These are phyloP conservation scores for Schizophyllum amplum DNA, from an alignment of 1,284 basidiomycete genomes.

Conservation along the genomic window DNA sequence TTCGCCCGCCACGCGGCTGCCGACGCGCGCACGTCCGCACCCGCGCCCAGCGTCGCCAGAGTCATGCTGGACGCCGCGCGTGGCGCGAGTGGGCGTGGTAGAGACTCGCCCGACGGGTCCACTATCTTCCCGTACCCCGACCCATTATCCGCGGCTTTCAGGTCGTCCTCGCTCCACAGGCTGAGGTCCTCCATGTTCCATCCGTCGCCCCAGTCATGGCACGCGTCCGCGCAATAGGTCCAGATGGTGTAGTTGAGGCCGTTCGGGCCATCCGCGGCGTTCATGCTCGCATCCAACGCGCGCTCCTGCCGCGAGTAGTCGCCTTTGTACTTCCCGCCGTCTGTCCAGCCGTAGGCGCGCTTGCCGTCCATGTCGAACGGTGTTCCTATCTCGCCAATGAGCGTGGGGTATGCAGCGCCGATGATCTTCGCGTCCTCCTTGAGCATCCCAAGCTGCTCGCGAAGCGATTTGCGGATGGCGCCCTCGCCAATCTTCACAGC, in stretches of 20 bases:
- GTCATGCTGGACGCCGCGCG: slow-evolving; percentile 24
- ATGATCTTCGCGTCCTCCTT: slow-evolving; percentile 66
- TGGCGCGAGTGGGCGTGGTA: too few species aligned
- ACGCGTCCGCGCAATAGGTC: slow-evolving; percentile 81
- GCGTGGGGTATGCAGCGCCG: slow-evolving; percentile 65
- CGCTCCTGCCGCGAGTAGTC: slow-evolving; percentile 78
- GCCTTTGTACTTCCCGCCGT: slow-evolving; percentile 66
- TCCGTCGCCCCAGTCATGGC: slow-evolving; percentile 87
- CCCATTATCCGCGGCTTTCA: slow-evolving; percentile 27
- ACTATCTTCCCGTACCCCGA: too few species aligned
- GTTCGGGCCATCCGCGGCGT: slow-evolving; percentile 83
- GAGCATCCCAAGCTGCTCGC: slow-evolving; percentile 79
- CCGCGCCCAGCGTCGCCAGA: slow-evolving; percentile 21
- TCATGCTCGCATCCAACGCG: slow-evolving; percentile 89
- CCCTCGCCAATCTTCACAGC: slow-evolving; percentile 74
- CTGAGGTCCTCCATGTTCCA: slow-evolving; percentile 98
- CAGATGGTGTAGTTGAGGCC: slow-evolving; percentile 82
- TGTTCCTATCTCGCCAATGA: slow-evolving; percentile 94
- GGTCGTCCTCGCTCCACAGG: slow-evolving; percentile 79
- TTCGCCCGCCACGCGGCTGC: slow-evolving; percentile 20
- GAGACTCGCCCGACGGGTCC: too few species aligned
- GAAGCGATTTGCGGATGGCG: slow-evolving; percentile 77
- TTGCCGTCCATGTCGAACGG: slow-evolving; percentile 90
- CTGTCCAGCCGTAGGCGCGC: slow-evolving; percentile 76
- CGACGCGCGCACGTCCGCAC: slow-evolving; percentile 6